phyloP scores from a whole-genome alignment of 306 rosid species.

The Carpinus viminea region DNA sequence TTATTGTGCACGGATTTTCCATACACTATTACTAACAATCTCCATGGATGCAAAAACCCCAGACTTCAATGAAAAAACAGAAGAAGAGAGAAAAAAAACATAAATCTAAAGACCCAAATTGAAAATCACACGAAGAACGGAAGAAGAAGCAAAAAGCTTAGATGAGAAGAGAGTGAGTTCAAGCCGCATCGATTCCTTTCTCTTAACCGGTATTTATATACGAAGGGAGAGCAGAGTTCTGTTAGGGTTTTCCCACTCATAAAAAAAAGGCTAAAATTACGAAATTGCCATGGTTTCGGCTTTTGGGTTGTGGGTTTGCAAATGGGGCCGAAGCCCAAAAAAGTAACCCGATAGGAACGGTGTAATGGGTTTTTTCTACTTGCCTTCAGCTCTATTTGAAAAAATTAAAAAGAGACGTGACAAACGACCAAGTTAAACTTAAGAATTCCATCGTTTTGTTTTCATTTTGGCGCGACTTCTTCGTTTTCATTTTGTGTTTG shows the following conservation, averaged over 20 bases:
- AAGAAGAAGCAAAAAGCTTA: too few species aligned
- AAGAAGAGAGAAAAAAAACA: not conserved
- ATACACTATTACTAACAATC: not conserved
- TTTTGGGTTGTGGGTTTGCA: not conserved
- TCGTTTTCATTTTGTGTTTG: too few species aligned
- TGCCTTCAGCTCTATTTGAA: not conserved
- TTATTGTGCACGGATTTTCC: conserved; percentile 71
- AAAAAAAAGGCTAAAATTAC: too few species aligned
- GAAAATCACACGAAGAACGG: too few species aligned
- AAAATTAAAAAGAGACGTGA: not conserved
- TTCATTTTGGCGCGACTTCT: too few species aligned
- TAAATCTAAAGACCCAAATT: not conserved
- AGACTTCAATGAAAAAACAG: not conserved
- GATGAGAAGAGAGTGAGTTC: too few species aligned
- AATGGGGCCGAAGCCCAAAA: not conserved
- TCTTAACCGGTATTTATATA: not conserved
- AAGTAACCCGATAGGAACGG: not conserved
- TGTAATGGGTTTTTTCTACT: too few species aligned
- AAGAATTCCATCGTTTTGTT: too few species aligned
- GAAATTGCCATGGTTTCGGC: too few species aligned
- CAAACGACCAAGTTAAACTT: too few species aligned
- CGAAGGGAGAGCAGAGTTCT: not conserved
- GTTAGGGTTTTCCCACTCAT: not conserved
- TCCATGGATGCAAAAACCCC: not conserved
- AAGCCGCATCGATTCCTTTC: too few species aligned